These are phyloP conservation scores for Hirschioporus abietinus DNA, from an alignment of 768 basidiomycete species.

Conservation along the genomic window DNA sequence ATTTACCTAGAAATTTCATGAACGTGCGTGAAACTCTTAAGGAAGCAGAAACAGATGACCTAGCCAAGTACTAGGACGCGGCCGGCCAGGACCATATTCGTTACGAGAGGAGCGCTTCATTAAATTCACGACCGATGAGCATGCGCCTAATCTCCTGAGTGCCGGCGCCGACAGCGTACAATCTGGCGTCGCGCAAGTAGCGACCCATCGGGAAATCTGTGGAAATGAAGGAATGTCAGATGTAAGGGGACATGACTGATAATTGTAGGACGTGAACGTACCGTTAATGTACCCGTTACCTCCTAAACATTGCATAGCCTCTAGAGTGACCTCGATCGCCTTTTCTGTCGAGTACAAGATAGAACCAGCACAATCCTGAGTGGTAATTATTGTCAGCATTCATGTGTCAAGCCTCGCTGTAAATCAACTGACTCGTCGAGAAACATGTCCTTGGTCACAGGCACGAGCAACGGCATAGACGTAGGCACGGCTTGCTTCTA, in stretches of 20 bases:
- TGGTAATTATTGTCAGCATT: slow-evolving; percentile 1
- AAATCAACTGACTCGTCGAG: slow-evolving; percentile 56
- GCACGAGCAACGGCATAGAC: slow-evolving; percentile 91
- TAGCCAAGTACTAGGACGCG: not conserved
- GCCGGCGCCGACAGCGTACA: slow-evolving; percentile 95
- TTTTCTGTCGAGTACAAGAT: slow-evolving; percentile 92
- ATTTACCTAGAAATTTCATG: not conserved
- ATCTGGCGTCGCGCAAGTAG: slow-evolving; percentile 76
- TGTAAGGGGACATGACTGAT: not conserved
- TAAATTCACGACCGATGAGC: slow-evolving; percentile 93
- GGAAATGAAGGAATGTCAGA: slow-evolving; percentile 3
- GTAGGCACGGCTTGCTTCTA: slow-evolving; percentile 83
- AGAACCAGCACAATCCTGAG: slow-evolving; percentile 89
- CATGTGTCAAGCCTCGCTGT: not conserved
- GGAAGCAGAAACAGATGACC: not conserved
- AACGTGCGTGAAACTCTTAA: not conserved
- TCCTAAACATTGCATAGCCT: slow-evolving; percentile 90
- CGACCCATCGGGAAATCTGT: slow-evolving; percentile 88
- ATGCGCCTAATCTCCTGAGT: slow-evolving; percentile 94
- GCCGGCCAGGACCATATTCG: not conserved
- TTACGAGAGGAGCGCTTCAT: slow-evolving; percentile 44
- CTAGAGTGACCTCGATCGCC: slow-evolving; percentile 85
- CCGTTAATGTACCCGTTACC: slow-evolving; percentile 97
- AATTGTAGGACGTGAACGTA: slow-evolving; percentile 25
- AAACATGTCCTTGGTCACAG: slow-evolving; percentile 75